Conservation (phyloP, 495 filamentous ascomycete genomes). For the Hyaloscypha variabilis region DNA sequence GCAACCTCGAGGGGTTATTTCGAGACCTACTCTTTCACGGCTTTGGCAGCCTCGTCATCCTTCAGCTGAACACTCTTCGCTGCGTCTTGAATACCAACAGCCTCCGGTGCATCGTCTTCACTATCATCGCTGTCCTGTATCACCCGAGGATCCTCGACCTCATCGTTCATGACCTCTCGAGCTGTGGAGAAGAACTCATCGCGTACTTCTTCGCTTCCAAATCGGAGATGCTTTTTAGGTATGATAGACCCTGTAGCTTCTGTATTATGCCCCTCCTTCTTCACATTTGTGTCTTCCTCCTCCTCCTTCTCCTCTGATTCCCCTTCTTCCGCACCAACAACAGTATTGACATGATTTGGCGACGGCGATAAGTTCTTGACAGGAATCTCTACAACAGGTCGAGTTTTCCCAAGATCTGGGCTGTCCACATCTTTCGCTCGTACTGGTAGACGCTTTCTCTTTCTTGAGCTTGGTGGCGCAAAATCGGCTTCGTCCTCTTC, state of each 20-base stretch:
- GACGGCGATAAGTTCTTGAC: constrained; percentile 4
- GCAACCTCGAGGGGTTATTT: not conserved
- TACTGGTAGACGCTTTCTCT: constrained; percentile 20
- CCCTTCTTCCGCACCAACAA: not conserved
- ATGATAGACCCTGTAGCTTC: not conserved
- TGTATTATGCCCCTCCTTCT: not conserved
- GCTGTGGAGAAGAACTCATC: constrained; percentile 25
- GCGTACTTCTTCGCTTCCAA: constrained; percentile 24
- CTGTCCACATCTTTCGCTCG: constrained; percentile 20
- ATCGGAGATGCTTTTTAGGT: constrained; percentile 21
- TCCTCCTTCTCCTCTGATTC: too few relatives aligned
- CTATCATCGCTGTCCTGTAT: constrained; percentile 11
- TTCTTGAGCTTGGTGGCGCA: constrained; percentile 18
- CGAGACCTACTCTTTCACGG: constrained; percentile 24
- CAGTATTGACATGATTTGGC: not conserved
- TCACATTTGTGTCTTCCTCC: not conserved
- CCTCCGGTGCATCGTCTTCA: constrained; percentile 33
- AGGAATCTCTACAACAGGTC: constrained; percentile 27
- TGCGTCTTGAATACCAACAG: constrained; percentile 24
- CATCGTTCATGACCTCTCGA: not conserved
- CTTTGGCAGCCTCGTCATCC: constrained; percentile 23
- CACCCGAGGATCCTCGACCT: not conserved
- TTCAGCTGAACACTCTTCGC: constrained; percentile 16
- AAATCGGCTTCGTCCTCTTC: constrained; percentile 9
- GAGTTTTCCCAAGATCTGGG: constrained; percentile 12